Base-by-base conservation (phyloP, 371 early-diverging fungal genomes). In the Syncephalastrum racemosum region DNA sequence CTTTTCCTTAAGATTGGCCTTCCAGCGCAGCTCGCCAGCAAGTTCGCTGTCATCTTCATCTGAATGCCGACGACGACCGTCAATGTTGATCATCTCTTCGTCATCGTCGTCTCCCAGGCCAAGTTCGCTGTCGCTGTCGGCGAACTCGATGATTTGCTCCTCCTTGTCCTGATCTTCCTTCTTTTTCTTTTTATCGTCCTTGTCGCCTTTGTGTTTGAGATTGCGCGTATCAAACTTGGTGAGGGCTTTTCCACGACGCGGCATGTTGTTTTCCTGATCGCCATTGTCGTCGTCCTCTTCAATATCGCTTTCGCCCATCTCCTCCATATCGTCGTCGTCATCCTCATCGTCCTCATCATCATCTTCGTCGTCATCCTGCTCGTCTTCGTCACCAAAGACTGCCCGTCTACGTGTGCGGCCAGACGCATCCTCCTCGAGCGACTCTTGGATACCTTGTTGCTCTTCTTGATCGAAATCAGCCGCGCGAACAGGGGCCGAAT, bases 401-500 rank as follows among this genome's bases (percentile, higher is more conserved):
- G 82, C 86, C 55, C 83, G 80, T 60, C 88, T 76, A 46, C 88
- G 82, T 15, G 67, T 64, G 61, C 84, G 73, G 41, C 84, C 84
- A 19, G 64, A 64, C 24, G 66, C 67, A 54, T 78, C 71, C 31
- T 68, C 56, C 50, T 80, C 77, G 46, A 71, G 58, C 14, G 64
- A 66, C 50, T 82, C 83, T 7, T 48, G 46, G n/a, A 60, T 41
- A 13, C 55, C 60, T 24, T 73, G 67, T 47, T 72, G 73, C 8
- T 63, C 63, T 6, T 70, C 73, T 19, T 68, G 60, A 13, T 63
- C 73, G 13, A 81, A 55, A 69, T 87, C 85, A 1, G 70, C 79
- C n/a, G 89, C 91, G 54, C 73, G 73, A 54, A 93, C 64, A 13
- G 92, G 93, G 22, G 83, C 73, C 8, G 95, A 87, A 16, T 79